These are phyloP conservation scores for Colletotrichum magnum DNA, from an alignment of 2,329 filamentous ascomycete species.

Conservation along the genomic window DNA sequence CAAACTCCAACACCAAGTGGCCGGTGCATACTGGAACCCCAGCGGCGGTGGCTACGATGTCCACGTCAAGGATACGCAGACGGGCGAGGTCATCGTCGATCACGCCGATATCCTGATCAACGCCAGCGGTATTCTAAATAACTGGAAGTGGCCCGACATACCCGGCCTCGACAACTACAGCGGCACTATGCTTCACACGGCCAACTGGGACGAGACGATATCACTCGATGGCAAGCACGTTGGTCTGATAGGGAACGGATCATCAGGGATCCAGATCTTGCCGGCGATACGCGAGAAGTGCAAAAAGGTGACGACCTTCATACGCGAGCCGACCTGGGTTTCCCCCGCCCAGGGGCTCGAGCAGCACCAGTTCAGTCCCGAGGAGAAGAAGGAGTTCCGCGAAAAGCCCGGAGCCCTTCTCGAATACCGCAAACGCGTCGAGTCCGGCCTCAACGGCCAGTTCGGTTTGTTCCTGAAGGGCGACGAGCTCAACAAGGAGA, in stretches of 20 bases:
- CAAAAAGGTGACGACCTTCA: constrained; percentile 62
- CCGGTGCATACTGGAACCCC: constrained; percentile 53
- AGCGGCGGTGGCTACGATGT: constrained; percentile 52
- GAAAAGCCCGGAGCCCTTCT: constrained; percentile 55
- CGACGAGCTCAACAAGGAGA: constrained; percentile 55
- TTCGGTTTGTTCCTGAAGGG: constrained; percentile 62
- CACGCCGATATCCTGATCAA: constrained; percentile 64
- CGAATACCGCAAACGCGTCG: constrained; percentile 59
- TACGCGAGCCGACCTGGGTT: constrained; percentile 66
- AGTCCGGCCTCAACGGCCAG: constrained; percentile 60
- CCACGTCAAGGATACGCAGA: constrained; percentile 49
- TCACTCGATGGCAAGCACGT: constrained; percentile 55
- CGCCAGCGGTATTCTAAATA: constrained; percentile 62
- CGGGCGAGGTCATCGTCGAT: constrained; percentile 49
- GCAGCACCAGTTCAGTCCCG: constrained; percentile 56
- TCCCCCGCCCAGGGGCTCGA: constrained; percentile 59
- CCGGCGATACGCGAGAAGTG: constrained; percentile 60
- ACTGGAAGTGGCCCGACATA: constrained; percentile 68
- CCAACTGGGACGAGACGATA: constrained; percentile 63
- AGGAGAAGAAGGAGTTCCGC: constrained; percentile 57
- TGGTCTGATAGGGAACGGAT: constrained; percentile 59
- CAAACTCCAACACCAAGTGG: constrained; percentile 44
- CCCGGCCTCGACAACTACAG: constrained; percentile 60
- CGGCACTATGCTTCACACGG: constrained; percentile 67
- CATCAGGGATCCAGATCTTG: constrained; percentile 62